Base-by-base conservation (phyloP, 176 grass and related monocot species). In the Pharus latifolius region DNA sequence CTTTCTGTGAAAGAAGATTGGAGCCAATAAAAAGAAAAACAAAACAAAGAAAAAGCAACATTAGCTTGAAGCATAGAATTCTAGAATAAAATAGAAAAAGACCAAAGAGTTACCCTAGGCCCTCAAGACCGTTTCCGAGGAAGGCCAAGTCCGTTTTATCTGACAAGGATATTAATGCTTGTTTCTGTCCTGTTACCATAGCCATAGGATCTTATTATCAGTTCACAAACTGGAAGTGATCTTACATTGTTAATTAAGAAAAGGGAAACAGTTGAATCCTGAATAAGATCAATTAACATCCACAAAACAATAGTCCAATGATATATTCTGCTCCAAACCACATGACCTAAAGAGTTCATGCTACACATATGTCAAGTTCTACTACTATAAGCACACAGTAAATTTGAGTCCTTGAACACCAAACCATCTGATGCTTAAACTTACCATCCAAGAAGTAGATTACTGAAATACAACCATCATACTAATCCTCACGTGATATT, bases 111-210 rank as follows among this genome's bases (percentile, higher is more conserved):
- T 57, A 92, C 89, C 89, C 89, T 44, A 92, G 72, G n/a, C 43
- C 57, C 62, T 84, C 81, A 74, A 92, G 89, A 50, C 78, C 81
- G 3, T 81, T 81, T 51, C 77, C 89, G 75, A 92, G 89, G 69
- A 71, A 75, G 52, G 63, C 63, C 71, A 92, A 64, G 18, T 82
- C 81, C 8, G 72, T 80, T 69, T 92, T 92, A 57, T 92, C 74
- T 1, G 78, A 92, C 45, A 92, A 56, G 3, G 84, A 92, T 72
- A 92, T 88, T 69, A 82, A 46, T 66, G 71, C 89, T 82, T 85
- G 84, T 47, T 88, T 88, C 14, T 49, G 19, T 41, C 81, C 81
- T 84, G 56, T 62, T 27, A 46, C 34, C 64, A 32, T n/a, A n/a
- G n/a, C n/a, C n/a, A n/a, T 46, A 54, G 9, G 49, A 79, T 33